Percentiles rank a stretch among this genome's conserved stretches.
These are phyloP conservation scores for Naegleria gruberi DNA, from an alignment of 208 protist genomes.

Conservation along the genomic window DNA sequence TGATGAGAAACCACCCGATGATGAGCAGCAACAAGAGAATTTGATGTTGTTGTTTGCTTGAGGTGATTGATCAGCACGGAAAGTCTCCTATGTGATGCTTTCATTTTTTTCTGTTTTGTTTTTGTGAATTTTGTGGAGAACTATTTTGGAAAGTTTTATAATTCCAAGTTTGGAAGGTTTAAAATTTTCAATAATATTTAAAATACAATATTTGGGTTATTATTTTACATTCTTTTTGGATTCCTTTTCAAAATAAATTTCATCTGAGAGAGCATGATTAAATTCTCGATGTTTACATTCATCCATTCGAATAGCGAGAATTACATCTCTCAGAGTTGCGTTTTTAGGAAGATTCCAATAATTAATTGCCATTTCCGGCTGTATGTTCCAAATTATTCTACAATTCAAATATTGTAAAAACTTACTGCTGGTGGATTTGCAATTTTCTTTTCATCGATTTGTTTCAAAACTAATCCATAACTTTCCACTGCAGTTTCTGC, in stretches of 20 bases:
- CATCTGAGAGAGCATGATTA: conserved; percentile 59
- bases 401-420: neutral
- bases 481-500: conserved; percentile 50
- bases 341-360: conserved; percentile 58
- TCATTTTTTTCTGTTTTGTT: too few relatives aligned
- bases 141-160: too few relatives aligned
- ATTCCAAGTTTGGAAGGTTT: too few relatives aligned
- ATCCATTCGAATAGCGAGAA: conserved; percentile 60
- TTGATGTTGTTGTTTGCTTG: too few relatives aligned
- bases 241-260: neutral
- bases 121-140: too few relatives aligned
- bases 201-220: too few relatives aligned
- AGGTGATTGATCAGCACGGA: too few relatives aligned
- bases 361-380: conserved; percentile 55
- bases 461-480: conserved; percentile 44
- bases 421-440: conserved; percentile 35
- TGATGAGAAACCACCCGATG: too few relatives aligned
- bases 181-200: too few relatives aligned
- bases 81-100: too few relatives aligned
- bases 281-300: conserved; percentile 66
- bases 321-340: conserved; percentile 58
- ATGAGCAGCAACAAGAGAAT: too few relatives aligned
- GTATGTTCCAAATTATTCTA: neutral
- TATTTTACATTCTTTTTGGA: too few relatives aligned
- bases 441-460: conserved; percentile 35